Conservation (phyloP, 176 grass and related monocot genomes). For the Aegilops sharonensis region DNA sequence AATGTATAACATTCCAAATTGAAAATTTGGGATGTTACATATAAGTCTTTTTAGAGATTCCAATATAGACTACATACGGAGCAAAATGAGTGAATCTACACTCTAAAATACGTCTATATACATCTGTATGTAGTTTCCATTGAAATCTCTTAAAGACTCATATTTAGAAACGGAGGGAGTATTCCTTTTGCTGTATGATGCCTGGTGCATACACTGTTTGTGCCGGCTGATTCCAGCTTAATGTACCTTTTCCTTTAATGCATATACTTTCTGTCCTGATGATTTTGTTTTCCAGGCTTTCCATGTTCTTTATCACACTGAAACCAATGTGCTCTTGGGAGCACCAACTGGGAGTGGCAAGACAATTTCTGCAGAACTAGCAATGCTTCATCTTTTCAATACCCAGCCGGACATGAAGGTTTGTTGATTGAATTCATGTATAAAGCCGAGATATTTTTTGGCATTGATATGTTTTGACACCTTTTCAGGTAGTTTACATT, state of each 20-base stretch:
- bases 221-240: conserved; percentile 1
- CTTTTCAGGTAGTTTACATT: conserved; percentile 85
- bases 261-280: background rate
- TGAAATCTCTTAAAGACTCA: too few relatives aligned
- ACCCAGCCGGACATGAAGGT: conserved; percentile 97
- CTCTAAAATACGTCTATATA: too few relatives aligned
- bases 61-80: too few relatives aligned
- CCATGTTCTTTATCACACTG: conserved; percentile 87
- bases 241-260: conserved; percentile 15
- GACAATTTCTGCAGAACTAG: conserved; percentile 94
- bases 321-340: conserved; percentile 92
- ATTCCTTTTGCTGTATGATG: conserved; percentile 27
- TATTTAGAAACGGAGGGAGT: too few relatives aligned
- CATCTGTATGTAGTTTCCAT: too few relatives aligned
- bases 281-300: conserved; percentile 61
- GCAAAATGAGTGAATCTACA: too few relatives aligned
- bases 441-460: conserved; percentile 5
- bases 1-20: too few relatives aligned
- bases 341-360: conserved; percentile 98
- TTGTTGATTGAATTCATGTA: conserved; percentile 18
- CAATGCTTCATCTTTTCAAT: conserved; percentile 96
- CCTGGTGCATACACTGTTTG: background rate
- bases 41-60: too few relatives aligned
- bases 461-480: conserved; percentile 36
- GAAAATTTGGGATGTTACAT: too few relatives aligned